These are phyloP conservation scores for Sporothrix luriei DNA, from an alignment of 2,329 filamentous ascomycete species.

Conservation along the genomic window DNA sequence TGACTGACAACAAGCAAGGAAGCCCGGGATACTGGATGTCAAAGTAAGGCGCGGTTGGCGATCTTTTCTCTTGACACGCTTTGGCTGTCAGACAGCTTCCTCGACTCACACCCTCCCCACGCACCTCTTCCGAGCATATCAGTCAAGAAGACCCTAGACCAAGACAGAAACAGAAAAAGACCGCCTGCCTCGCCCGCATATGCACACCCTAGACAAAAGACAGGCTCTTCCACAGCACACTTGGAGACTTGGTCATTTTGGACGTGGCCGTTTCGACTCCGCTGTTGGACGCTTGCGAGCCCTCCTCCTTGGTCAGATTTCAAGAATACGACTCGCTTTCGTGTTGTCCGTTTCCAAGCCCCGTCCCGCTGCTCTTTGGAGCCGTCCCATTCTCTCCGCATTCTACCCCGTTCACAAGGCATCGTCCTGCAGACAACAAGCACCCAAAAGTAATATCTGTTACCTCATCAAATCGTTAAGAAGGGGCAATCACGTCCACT, in stretches of 20 bases:
- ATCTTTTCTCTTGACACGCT: background rate
- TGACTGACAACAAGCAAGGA: background rate
- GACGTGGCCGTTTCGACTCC: background rate
- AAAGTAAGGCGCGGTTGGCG: background rate
- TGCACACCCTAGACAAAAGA: background rate
- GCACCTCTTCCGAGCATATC: conserved; percentile 14
- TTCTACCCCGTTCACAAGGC: conserved; percentile 9
- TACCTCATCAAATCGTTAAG: conserved; percentile 12
- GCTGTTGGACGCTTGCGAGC: background rate
- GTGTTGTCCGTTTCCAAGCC: background rate
- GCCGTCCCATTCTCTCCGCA: background rate
- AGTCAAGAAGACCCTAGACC: conserved; percentile 5
- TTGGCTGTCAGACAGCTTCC: conserved; percentile 8
- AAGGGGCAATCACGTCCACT: too few species aligned
- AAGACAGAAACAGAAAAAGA: conserved; percentile 20
- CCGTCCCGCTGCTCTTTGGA: conserved; percentile 4
- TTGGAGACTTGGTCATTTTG: background rate
- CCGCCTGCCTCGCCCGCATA: background rate
- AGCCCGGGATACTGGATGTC: background rate
- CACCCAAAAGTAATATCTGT: conserved; percentile 16
- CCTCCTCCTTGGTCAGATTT: background rate
- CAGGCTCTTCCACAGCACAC: too few species aligned
- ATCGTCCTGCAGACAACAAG: background rate
- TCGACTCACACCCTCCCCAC: background rate
- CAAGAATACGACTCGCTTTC: background rate